A percentile compares a stretch with the other conserved stretches of the same genome.
phyloP scores from a whole-genome alignment of 192 early-diverging fungal genomes.

The Backusella westeae region DNA sequence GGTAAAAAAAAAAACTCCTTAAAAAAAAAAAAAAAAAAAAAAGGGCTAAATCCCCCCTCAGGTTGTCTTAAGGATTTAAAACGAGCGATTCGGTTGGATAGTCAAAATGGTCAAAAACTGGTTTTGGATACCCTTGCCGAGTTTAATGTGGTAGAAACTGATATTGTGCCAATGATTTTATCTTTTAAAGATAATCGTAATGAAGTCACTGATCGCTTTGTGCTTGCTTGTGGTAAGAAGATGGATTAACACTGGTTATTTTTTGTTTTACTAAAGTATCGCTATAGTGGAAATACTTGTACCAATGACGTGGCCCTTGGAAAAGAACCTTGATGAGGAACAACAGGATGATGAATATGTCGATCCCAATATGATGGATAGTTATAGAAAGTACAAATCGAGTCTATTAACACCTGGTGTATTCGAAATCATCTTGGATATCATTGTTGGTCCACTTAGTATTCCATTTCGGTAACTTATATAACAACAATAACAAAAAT shows the following conservation, averaged over 20 bases:
- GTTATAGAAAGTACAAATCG: slow-evolving; percentile 71
- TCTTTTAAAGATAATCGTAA: slow-evolving; percentile 31
- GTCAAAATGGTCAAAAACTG: slow-evolving; percentile 57
- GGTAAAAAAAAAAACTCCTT: slow-evolving; percentile 39
- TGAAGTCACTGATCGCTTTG: slow-evolving; percentile 38
- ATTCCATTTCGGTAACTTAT: slow-evolving; percentile 40
- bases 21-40: not conserved
- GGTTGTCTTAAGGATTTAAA: slow-evolving; percentile 85
- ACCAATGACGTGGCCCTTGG: slow-evolving; percentile 86
- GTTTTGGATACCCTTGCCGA: slow-evolving; percentile 67
- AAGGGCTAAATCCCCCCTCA: slow-evolving; percentile 36
- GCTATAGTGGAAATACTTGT: slow-evolving; percentile 78
- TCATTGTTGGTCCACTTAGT: slow-evolving; percentile 50
- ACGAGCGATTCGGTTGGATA: slow-evolving; percentile 77
- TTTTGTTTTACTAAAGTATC: too few species aligned
- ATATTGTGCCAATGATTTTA: slow-evolving; percentile 77
- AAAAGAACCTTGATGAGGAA: slow-evolving; percentile 51
- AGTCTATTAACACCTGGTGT: slow-evolving; percentile 61
- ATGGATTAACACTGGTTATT: too few species aligned
- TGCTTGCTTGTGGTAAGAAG: slow-evolving; percentile 49
- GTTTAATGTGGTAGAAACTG: slow-evolving; percentile 71
- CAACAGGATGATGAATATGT: slow-evolving; percentile 33
- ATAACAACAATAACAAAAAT: not conserved
- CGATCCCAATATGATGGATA: slow-evolving; percentile 43
- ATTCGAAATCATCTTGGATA: slow-evolving; percentile 45